A percentile compares a stretch with the other conserved stretches of the same genome.
Conservation (phyloP, 1,139 yeast species). For the Pichia sp. region DNA sequence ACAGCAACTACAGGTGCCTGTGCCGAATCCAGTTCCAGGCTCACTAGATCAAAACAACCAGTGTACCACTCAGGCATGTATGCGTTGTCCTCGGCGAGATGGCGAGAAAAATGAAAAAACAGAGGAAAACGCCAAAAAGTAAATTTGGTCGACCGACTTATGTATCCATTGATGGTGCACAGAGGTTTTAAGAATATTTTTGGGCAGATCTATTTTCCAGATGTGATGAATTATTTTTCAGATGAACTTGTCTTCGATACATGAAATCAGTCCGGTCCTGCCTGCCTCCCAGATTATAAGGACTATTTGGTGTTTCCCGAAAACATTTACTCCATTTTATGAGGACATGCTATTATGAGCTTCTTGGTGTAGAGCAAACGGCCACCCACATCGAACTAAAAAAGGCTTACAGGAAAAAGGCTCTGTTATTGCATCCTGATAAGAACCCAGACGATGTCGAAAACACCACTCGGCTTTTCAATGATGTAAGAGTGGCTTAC, state of each 20-base stretch:
- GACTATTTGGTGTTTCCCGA: not conserved
- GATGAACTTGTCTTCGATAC: not conserved
- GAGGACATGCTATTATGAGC: slow-evolving; percentile 82
- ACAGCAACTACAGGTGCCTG: not conserved
- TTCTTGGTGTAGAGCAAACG: slow-evolving; percentile 61
- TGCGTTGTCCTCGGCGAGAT: not conserved
- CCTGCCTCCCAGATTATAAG: no score
- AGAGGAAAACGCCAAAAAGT: not conserved
- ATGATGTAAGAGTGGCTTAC: slow-evolving; percentile 83
- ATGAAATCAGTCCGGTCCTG: not conserved
- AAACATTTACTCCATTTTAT: slow-evolving; percentile 31
- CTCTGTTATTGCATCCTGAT: slow-evolving; percentile 85
- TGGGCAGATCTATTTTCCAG: not conserved
- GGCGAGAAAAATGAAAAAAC: not conserved
- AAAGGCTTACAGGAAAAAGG: slow-evolving; percentile 82
- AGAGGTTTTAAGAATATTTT: no score
- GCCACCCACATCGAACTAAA: slow-evolving; percentile 75
- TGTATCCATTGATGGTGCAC: not conserved
- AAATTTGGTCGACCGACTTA: not conserved
- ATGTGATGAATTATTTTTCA: not conserved
- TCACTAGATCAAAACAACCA: not conserved
- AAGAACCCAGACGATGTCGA: slow-evolving; percentile 80
- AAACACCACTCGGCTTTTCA: slow-evolving; percentile 77
- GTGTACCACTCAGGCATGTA: not conserved
- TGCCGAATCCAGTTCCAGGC: not conserved